Percentiles rank a stretch among this genome's conserved stretches.
phyloP scores from a whole-genome alignment of 2,329 filamentous ascomycete genomes.

The Dendryphion nanum region DNA sequence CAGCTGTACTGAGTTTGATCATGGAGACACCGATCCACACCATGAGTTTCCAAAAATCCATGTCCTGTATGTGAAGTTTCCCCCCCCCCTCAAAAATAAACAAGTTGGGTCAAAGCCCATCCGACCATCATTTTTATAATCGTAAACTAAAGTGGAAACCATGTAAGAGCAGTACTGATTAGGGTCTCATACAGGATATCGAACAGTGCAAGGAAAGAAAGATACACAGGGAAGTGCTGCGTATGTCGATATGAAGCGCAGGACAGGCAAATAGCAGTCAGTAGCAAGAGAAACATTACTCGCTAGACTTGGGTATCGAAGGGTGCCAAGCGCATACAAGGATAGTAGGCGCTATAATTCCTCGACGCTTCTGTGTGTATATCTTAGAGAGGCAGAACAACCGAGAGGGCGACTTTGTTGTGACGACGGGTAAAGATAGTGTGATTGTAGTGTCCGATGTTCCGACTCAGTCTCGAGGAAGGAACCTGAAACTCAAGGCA shows the following conservation, averaged over 20 bases:
- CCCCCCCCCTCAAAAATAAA: no score
- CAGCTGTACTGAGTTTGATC: no score
- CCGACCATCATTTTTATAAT: no score
- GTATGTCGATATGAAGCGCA: slow-evolving; percentile 1
- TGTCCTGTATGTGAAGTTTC: no score
- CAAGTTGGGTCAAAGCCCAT: no score
- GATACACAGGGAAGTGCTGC: neutral
- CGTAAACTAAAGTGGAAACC: no score
- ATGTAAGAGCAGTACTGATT: no score
- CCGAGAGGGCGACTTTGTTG: neutral
- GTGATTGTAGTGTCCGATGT: neutral
- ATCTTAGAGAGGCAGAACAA: no score
- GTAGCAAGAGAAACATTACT: slow-evolving; percentile 11
- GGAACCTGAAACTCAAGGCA: slow-evolving; percentile 24
- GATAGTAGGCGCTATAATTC: no score
- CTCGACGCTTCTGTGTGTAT: no score
- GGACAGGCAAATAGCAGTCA: neutral
- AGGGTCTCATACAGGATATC: slow-evolving; percentile 12
- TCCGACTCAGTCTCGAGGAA: neutral
- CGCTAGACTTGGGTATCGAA: slow-evolving; percentile 14
- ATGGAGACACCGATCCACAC: no score
- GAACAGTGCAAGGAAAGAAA: slow-evolving; percentile 5
- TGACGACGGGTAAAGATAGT: neutral
- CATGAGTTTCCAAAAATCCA: no score
- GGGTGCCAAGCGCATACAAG: slow-evolving; percentile 7